Percentiles rank a stretch among this genome's conserved stretches.
Conservation (phyloP, 257 asterid genomes). For the Rhazya stricta region DNA sequence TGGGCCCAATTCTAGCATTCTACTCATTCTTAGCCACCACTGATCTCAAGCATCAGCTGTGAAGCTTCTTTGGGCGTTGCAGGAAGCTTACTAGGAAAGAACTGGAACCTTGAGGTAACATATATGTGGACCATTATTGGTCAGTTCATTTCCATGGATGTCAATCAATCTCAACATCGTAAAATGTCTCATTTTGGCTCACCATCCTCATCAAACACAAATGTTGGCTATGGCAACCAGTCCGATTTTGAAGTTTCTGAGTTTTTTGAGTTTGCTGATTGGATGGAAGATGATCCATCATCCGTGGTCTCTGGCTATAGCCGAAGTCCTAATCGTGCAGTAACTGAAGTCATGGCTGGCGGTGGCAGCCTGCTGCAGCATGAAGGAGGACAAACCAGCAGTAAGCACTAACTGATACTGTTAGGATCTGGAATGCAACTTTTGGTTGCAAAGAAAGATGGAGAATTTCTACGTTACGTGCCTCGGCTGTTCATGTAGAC, state of each 20-base stretch:
- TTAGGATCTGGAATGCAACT: neutral
- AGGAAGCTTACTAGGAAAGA: conserved; percentile 52
- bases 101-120: conserved; percentile 12
- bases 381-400: conserved; percentile 27
- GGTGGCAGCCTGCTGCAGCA: conserved; percentile 21
- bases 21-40: conserved; percentile 66
- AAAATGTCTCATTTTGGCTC: conserved; percentile 17
- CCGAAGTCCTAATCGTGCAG: conserved; percentile 29
- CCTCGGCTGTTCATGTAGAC: neutral
- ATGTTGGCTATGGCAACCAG: conserved; percentile 16
- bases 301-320: conserved; percentile 29
- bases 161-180: conserved; percentile 17
- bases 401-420: conserved; percentile 37
- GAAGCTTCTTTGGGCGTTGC: conserved; percentile 59
- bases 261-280: conserved; percentile 47
- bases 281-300: conserved; percentile 46
- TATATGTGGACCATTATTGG: conserved; percentile 2
- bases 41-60: conserved; percentile 26
- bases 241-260: conserved; percentile 45
- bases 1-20: conserved; percentile 21
- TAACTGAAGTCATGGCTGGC: conserved; percentile 20
- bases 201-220: neutral
- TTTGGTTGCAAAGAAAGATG: neutral
- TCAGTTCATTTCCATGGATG: conserved; percentile 34
- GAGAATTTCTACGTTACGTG: neutral